These are phyloP conservation scores for Rosa lucieae DNA, from an alignment of 306 rosid genomes.

Conservation along the genomic window DNA sequence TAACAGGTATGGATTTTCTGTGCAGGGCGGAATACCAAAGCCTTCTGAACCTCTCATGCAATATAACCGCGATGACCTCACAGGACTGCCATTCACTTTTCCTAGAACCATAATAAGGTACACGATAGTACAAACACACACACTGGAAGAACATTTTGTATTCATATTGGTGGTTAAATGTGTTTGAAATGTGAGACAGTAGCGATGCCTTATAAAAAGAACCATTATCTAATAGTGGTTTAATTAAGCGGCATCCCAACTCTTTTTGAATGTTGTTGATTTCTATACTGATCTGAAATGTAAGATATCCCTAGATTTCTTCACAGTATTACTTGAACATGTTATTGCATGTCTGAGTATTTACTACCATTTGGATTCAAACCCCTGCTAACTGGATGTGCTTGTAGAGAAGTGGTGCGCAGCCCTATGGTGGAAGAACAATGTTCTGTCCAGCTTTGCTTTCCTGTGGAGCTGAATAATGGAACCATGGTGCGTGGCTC, in stretches of 20 bases:
- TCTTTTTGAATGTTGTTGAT: conserved; percentile 16
- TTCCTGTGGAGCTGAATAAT: conserved; percentile 83
- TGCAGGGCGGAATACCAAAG: conserved; percentile 93
- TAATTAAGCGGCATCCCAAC: conserved; percentile 22
- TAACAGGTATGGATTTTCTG: conserved; percentile 31
- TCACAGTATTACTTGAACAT: conserved; percentile 1
- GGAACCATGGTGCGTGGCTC: conserved; percentile 70
- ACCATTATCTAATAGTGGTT: conserved; percentile 6
- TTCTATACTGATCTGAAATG: conserved; percentile 12
- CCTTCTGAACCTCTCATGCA: conserved; percentile 71
- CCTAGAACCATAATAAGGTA: conserved; percentile 69
- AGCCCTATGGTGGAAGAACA: conserved; percentile 99
- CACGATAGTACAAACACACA: conserved; percentile 22
- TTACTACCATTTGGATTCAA: conserved; percentile 20
- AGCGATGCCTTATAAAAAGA: not conserved
- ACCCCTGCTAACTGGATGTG: conserved; percentile 37
- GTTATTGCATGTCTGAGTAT: conserved; percentile 12
- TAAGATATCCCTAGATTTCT: conserved; percentile 17
- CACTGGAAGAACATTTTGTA: not conserved
- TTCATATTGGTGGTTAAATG: not conserved
- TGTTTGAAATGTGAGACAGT: conserved; percentile 3
- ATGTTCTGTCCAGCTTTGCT: conserved; percentile 89
- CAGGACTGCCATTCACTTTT: conserved; percentile 84
- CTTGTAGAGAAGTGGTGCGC: conserved; percentile 78
- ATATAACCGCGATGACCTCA: conserved; percentile 77